phyloP scores from a whole-genome alignment of 83 land plant genomes.

The Isoetes engelmannii region DNA sequence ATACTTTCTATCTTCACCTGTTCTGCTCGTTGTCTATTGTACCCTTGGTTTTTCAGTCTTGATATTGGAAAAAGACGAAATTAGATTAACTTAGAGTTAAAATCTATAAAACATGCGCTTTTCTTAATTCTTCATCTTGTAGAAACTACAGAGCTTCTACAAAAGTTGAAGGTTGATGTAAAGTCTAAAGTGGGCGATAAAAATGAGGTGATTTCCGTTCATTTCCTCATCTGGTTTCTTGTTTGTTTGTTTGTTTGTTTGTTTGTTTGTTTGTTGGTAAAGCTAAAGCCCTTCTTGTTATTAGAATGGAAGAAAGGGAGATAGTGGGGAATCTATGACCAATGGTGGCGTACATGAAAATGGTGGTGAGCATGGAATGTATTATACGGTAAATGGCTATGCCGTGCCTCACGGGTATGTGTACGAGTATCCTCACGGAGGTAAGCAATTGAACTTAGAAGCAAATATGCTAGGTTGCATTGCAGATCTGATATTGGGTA shows the following conservation, averaged over 20 bases:
- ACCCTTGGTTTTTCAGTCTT: too few relatives aligned
- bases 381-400: constrained; percentile 24
- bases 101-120: too few relatives aligned
- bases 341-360: constrained; percentile 15
- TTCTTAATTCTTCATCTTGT: background rate
- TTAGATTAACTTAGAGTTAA: too few relatives aligned
- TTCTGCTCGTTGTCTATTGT: too few relatives aligned
- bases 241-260: background rate
- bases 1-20: too few relatives aligned
- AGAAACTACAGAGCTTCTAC: constrained; percentile 38
- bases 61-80: too few relatives aligned
- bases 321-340: constrained; percentile 21
- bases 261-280: background rate
- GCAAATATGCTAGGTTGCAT: background rate
- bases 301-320: background rate
- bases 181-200: background rate
- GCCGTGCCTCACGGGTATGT: constrained; percentile 23
- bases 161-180: constrained; percentile 26
- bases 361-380: constrained; percentile 16
- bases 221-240: background rate
- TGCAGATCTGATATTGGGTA: background rate
- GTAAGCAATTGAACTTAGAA: constrained; percentile 16
- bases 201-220: constrained; percentile 13
- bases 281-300: background rate
- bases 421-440: constrained; percentile 28